Conservation (phyloP, 2,329 filamentous ascomycete species). For the Teratosphaeriaceae sp. region DNA sequence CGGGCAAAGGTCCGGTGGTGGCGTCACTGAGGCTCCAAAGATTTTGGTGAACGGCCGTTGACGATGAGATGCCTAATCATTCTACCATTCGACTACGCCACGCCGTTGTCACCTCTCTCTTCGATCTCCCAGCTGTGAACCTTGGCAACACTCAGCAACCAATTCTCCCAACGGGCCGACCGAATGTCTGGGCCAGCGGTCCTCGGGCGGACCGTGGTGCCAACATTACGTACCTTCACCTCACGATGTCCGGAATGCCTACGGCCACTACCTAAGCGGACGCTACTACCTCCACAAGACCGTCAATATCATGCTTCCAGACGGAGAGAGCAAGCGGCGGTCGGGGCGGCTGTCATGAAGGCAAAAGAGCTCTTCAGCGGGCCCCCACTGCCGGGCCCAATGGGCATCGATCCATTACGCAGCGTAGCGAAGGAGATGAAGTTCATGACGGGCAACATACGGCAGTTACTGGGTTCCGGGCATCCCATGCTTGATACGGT, state of each 20-base stretch:
- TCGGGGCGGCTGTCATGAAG: conserved; percentile 64
- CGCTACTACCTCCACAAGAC: conserved; percentile 23
- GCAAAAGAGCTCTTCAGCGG: conserved; percentile 66
- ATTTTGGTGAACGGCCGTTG: background rate
- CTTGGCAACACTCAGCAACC: too few species aligned
- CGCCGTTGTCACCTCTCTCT: too few species aligned
- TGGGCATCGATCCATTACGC: conserved; percentile 79
- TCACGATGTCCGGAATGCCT: conserved; percentile 27
- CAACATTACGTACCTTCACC: conserved; percentile 13
- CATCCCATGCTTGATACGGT: conserved; percentile 92
- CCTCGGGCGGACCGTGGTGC: conserved; percentile 23
- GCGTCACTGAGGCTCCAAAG: background rate
- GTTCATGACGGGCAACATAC: conserved; percentile 87
- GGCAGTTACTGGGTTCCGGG: conserved; percentile 85
- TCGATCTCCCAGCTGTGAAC: too few species aligned
- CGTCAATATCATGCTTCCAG: conserved; percentile 30
- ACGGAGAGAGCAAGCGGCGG: conserved; percentile 48
- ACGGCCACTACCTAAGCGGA: conserved; percentile 20
- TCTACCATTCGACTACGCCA: too few species aligned
- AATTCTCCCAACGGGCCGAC: too few species aligned
- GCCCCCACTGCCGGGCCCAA: conserved; percentile 55
- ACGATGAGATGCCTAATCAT: too few species aligned
- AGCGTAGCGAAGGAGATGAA: conserved; percentile 96
- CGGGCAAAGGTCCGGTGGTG: too few species aligned
- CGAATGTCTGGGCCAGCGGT: conserved; percentile 30